Conservation (phyloP, 2,329 filamentous ascomycete genomes). For the Blastomyces percursus region DNA sequence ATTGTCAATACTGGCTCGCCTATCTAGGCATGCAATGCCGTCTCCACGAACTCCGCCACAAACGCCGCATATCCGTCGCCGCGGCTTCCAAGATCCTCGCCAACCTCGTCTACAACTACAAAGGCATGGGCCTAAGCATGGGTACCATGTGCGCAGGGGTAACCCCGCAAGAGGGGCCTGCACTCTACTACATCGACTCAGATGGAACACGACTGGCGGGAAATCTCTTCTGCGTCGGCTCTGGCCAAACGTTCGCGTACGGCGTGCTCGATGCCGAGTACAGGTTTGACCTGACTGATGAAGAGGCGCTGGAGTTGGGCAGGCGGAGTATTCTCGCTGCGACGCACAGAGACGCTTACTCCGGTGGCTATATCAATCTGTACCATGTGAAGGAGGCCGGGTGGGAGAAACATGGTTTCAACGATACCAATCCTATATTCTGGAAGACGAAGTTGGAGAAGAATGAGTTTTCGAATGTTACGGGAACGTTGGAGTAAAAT, state of each 20-base stretch:
- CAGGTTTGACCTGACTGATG: constrained; percentile 71
- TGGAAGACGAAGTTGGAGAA: constrained; percentile 99
- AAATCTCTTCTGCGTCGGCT: constrained; percentile 96
- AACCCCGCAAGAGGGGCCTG: constrained; percentile 79
- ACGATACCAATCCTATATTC: constrained; percentile 97
- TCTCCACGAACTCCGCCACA: constrained; percentile 97
- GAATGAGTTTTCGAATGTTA: constrained; percentile 96
- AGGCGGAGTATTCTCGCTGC: constrained; percentile 88
- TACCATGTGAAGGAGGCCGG: constrained; percentile 99
- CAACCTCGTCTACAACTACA: constrained; percentile 97
- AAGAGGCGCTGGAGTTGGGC: constrained; percentile 84
- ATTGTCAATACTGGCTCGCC: constrained; percentile 99
- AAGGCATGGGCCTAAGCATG: constrained; percentile 98
- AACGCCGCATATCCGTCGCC: constrained; percentile 94
- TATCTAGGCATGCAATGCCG: constrained; percentile 99
- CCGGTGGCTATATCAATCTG: constrained; percentile 94
- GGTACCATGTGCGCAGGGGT: constrained; percentile 99
- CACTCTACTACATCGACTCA: constrained; percentile 97
- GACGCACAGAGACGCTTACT: constrained; percentile 96
- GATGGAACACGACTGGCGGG: constrained; percentile 87
- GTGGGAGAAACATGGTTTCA: constrained; percentile 98
- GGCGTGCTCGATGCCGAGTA: constrained; percentile 96
- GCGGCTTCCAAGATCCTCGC: constrained; percentile 97
- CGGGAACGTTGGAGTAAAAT: constrained; percentile 49
- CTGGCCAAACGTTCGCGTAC: constrained; percentile 97